Evolutionary conservation across 1,139 yeast genomes (phyloP).

Genomic region (Lodderomyces metapsilosis): DNA sequence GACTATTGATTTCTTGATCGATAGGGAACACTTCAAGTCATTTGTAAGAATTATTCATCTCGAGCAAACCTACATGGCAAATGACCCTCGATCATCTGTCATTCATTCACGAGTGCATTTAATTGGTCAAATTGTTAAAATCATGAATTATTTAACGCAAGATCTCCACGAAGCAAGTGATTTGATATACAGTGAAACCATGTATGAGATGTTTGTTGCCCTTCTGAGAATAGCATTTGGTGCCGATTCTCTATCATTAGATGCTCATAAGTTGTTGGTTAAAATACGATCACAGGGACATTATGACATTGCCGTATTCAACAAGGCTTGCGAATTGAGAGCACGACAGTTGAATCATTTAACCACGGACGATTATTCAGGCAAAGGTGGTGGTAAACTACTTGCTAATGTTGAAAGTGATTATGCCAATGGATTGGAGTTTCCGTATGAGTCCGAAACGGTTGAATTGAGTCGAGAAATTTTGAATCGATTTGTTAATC

Average conservation of each 20-base stretch:
- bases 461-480: slow-evolving; percentile 72
- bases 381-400: slow-evolving; percentile 10
- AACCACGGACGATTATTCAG: slow-evolving; percentile 7
- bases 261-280: slow-evolving; percentile 34
- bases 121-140: slow-evolving; percentile 36
- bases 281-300: slow-evolving; percentile 26
- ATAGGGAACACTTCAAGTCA: slow-evolving; percentile 40
- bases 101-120: slow-evolving; percentile 42
- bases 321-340: slow-evolving; percentile 39
- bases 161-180: slow-evolving; percentile 27
- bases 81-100: slow-evolving; percentile 47
- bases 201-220: slow-evolving; percentile 50
- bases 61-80: slow-evolving; percentile 49
- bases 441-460: slow-evolving; percentile 60
- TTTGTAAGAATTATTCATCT: slow-evolving; percentile 47
- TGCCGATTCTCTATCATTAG: slow-evolving; percentile 35
- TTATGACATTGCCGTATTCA: slow-evolving; percentile 31
- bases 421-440: slow-evolving; percentile 57
- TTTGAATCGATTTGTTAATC: slow-evolving; percentile 65
- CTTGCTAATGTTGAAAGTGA: slow-evolving; percentile 39
- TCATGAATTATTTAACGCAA: slow-evolving; percentile 34
- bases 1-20: slow-evolving; percentile 29
- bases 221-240: slow-evolving; percentile 60
- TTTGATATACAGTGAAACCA: slow-evolving; percentile 41
- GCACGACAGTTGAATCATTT: slow-evolving; percentile 43